Evolutionary conservation across 768 basidiomycete species (phyloP), one percentile per base, ranked within the genome.

Genomic region (Lactarius akahatsu): DNA sequence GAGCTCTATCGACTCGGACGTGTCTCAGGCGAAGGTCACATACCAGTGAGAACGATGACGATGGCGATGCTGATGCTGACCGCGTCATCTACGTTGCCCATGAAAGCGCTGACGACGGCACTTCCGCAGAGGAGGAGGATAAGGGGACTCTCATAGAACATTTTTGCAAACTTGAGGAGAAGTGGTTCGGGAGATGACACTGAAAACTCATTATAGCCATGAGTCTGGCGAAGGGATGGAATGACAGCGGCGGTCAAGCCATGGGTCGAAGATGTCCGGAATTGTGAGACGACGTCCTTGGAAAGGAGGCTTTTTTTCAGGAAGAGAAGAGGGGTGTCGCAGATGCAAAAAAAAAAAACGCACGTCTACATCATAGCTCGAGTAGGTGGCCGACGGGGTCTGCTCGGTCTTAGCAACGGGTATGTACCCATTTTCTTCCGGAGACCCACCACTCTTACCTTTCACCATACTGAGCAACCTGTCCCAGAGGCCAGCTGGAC

Each of bases 61-160:
- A 98, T 91, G 32, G 96, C 96, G 11, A 96, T 82, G 1, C 90
- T 89, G 68, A 98, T 98, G 73, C 94, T 96, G 70, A 95, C 78
- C 6, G 96, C 96, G 73, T 98, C 96, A 74, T 98, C 94, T 41
- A 91, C 78, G 72, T 97, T 96, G n/a, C 96, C 96, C 87, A 98
- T 92, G 57, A 94, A 74, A 2, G 90, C 92, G 73, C 94, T 96
- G 47, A 98, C 86, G 20, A 84, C 80, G 0, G 96, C 95, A 74
- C 95, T 97, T 32, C 87, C 96, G 66, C 96, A 90, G 41, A 98
- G 80, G 2, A 98, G 81, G 28, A 98, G 79, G 73, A 96, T 97
- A 3, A 98, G 79, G 2, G 96, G 96, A 73, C 88, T 93, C 78
- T 98, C 96, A 76, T 96, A 97, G 59, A 98, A 94, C 41, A 91